Percentiles rank a stretch among this genome's conserved stretches.
These are phyloP conservation scores for Diplocarpon rosae DNA, from an alignment of 2,329 filamentous ascomycete species.

Conservation along the genomic window DNA sequence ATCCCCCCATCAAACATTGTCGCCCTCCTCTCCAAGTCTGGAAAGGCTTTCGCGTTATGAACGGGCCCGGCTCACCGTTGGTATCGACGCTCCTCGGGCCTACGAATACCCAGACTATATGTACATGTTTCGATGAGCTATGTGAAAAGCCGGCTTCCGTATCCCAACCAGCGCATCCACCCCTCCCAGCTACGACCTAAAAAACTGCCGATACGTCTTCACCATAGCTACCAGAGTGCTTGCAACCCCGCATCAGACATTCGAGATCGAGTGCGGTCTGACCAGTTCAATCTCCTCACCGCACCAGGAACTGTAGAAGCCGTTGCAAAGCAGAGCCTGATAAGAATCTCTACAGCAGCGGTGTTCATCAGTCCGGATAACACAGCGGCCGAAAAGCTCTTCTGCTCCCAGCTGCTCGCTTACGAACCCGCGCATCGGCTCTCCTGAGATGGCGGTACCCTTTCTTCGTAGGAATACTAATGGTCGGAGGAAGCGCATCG, in stretches of 20 bases:
- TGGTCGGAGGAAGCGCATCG: conserved; percentile 67
- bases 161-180: conserved; percentile 59
- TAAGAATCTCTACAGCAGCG: conserved; percentile 57
- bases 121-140: conserved; percentile 66
- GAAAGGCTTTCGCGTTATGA: conserved; percentile 49
- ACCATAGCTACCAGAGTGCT: conserved; percentile 56
- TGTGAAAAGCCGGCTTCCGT: conserved; percentile 59
- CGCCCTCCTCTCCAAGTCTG: conserved; percentile 41
- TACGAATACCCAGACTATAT: conserved; percentile 52
- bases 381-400: background rate
- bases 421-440: conserved; percentile 67
- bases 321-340: conserved; percentile 67
- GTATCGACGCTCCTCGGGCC: conserved; percentile 64
- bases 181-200: conserved; percentile 29
- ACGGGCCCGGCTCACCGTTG: conserved; percentile 51
- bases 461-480: conserved; percentile 65
- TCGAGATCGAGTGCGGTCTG: conserved; percentile 54
- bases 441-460: conserved; percentile 66
- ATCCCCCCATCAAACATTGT: conserved; percentile 49
- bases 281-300: conserved; percentile 67
- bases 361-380: conserved; percentile 41
- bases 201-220: conserved; percentile 25
- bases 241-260: conserved; percentile 60
- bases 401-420: conserved; percentile 40
- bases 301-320: conserved; percentile 59